Percentiles rank a stretch among this genome's conserved stretches.
phyloP scores from a whole-genome alignment of 83 land plant species.

The Picea abies region DNA sequence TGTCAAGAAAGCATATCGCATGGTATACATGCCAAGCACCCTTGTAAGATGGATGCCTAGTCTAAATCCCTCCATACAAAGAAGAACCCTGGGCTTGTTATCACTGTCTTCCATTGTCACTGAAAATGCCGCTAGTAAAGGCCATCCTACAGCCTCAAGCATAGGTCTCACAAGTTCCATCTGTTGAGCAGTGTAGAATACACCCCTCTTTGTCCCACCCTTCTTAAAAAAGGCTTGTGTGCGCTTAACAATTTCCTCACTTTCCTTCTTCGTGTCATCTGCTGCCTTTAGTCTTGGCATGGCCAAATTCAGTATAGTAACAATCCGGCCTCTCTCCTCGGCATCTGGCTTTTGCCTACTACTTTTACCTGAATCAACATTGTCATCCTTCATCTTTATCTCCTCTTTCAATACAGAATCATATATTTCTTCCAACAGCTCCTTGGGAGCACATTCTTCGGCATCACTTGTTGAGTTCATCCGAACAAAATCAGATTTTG shows the following conservation, averaged over 20 bases:
- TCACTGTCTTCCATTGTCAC: slow-evolving; percentile 96
- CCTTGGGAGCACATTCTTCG: slow-evolving; percentile 79
- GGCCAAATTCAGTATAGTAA: slow-evolving; percentile 83
- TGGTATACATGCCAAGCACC: slow-evolving; percentile 92
- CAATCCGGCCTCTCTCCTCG: slow-evolving; percentile 68
- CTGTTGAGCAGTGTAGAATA: slow-evolving; percentile 73
- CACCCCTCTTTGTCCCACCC: slow-evolving; percentile 75
- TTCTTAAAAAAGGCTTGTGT: slow-evolving; percentile 74
- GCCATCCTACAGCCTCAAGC: slow-evolving; percentile 99
- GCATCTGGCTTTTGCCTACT: slow-evolving; percentile 51
- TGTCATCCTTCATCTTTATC: slow-evolving; percentile 86
- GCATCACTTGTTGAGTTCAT: slow-evolving; percentile 73
- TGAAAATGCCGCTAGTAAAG: slow-evolving; percentile 91
- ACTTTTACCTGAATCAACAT: slow-evolving; percentile 24
- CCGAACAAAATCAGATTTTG: slow-evolving; percentile 85
- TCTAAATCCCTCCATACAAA: slow-evolving; percentile 92
- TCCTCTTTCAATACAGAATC: slow-evolving; percentile 95
- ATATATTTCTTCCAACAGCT: slow-evolving; percentile 90
- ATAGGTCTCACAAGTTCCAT: slow-evolving; percentile 90
- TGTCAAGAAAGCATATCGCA: slow-evolving; percentile 94
- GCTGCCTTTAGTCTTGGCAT: slow-evolving; percentile 65
- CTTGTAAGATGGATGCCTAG: slow-evolving; percentile 84
- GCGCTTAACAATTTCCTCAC: slow-evolving; percentile 77
- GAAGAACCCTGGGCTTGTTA: slow-evolving; percentile 67
- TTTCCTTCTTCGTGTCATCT: slow-evolving; percentile 72